phyloP scores from a whole-genome alignment of 495 filamentous ascomycete species.

The Lophiotrema nucula region DNA sequence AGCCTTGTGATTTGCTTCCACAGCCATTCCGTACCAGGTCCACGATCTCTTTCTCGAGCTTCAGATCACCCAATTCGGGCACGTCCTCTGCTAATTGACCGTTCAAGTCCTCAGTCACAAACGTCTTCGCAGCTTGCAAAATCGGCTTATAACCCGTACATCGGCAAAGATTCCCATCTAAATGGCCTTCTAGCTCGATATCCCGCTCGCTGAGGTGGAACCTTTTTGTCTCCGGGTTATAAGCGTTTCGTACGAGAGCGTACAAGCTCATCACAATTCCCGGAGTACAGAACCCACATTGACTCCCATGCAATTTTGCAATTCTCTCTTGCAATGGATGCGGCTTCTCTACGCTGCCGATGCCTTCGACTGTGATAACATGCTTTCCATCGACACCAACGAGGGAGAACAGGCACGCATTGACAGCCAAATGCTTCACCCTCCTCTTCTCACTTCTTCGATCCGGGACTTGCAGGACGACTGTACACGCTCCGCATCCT shows the following conservation, averaged over 20 bases:
- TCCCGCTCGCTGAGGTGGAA: constrained; percentile 39
- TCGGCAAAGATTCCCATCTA: constrained; percentile 46
- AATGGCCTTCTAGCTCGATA: constrained; percentile 42
- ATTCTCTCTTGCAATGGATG: constrained; percentile 47
- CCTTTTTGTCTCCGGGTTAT: constrained; percentile 36
- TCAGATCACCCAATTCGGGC: not conserved
- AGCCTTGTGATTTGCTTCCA: constrained; percentile 13
- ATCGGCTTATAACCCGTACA: constrained; percentile 49
- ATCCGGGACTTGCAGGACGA: constrained; percentile 40
- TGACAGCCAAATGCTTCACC: constrained; percentile 30
- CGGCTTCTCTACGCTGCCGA: constrained; percentile 41
- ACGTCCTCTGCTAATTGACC: constrained; percentile 31
- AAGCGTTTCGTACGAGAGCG: constrained; percentile 44
- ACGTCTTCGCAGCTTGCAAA: constrained; percentile 50
- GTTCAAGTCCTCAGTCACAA: constrained; percentile 48
- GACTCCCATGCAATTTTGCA: constrained; percentile 45
- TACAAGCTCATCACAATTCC: constrained; percentile 48
- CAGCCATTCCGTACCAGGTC: constrained; percentile 3
- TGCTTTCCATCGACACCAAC: constrained; percentile 44
- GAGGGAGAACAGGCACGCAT: constrained; percentile 36
- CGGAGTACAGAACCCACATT: constrained; percentile 42
- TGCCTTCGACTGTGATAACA: constrained; percentile 46
- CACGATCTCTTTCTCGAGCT: constrained; percentile 10
- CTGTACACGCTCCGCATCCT: constrained; percentile 47
- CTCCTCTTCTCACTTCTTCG: constrained; percentile 16